Conservation (phyloP, 2,329 filamentous ascomycete species). For the Exophiala sideris region DNA sequence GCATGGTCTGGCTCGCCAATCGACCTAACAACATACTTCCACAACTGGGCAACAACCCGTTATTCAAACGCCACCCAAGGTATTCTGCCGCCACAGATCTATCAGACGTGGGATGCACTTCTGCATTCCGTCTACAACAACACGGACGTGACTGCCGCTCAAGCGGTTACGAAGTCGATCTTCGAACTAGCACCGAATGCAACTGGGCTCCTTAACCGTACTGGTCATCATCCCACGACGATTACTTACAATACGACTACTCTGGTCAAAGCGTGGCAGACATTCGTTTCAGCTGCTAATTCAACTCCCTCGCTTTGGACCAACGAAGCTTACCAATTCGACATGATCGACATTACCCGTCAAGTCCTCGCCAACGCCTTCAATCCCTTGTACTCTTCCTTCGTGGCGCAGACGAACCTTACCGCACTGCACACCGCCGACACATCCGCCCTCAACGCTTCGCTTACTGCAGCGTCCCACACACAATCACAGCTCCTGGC, state of each 20-base stretch:
- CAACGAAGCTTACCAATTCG: constrained; percentile 44
- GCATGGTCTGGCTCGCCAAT: constrained; percentile 47
- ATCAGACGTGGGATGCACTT: constrained; percentile 47
- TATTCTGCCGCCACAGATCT: constrained; percentile 30
- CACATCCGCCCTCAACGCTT: constrained; percentile 7
- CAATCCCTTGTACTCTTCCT: constrained; percentile 36
- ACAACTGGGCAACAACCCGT: constrained; percentile 44
- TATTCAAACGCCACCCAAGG: constrained; percentile 34
- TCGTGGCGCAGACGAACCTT: constrained; percentile 37
- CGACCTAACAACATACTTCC: constrained; percentile 46
- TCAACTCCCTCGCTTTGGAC: constrained; percentile 37
- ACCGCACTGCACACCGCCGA: constrained; percentile 1
- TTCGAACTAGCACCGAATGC: constrained; percentile 46
- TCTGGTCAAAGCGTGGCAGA: constrained; percentile 41
- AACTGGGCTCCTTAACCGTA: constrained; percentile 39
- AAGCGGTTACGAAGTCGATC: constrained; percentile 45
- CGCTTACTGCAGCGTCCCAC: constrained; percentile 27
- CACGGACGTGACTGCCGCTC: constrained; percentile 40
- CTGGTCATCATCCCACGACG: constrained; percentile 42
- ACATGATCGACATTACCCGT: constrained; percentile 49
- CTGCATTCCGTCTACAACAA: constrained; percentile 50
- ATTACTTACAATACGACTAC: constrained; percentile 42
- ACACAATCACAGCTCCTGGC: constrained; percentile 32
- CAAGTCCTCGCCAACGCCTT: constrained; percentile 51
- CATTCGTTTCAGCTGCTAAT: constrained; percentile 38